These are phyloP conservation scores for Fomitopsis palustris DNA, from an alignment of 1,284 basidiomycete genomes.

Conservation along the genomic window DNA sequence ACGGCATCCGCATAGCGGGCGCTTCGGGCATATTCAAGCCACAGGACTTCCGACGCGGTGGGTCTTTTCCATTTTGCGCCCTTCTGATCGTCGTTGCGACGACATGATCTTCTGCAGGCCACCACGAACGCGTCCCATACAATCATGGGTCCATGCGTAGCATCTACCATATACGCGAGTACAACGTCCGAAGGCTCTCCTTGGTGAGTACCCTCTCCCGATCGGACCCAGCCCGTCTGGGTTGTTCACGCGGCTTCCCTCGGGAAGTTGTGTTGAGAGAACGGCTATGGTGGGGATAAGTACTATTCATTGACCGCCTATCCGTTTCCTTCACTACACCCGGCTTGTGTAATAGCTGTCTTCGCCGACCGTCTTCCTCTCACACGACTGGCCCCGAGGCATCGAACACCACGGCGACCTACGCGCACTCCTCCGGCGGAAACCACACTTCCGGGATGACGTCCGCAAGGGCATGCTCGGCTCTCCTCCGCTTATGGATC, in stretches of 20 bases:
- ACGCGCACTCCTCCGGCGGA: constrained; percentile 63
- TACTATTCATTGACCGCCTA: neutral
- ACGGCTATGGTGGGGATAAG: neutral
- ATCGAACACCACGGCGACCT: constrained; percentile 85
- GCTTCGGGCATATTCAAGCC: constrained; percentile 92
- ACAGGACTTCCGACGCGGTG: constrained; percentile 77
- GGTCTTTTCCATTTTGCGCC: constrained; percentile 17
- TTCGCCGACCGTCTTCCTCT: constrained; percentile 75
- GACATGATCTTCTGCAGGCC: constrained; percentile 44
- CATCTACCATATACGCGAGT: constrained; percentile 91
- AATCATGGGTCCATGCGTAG: constrained; percentile 72
- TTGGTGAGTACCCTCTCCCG: constrained; percentile 48
- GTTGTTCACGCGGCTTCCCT: neutral
- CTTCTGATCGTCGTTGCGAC: neutral
- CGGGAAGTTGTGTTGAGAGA: no score
- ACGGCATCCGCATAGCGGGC: constrained; percentile 85
- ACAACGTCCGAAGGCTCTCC: constrained; percentile 77
- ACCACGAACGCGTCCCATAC: constrained; percentile 70
- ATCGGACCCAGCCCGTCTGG: neutral
- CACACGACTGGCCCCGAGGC: constrained; percentile 94
- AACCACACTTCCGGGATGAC: constrained; percentile 83
- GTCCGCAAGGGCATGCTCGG: constrained; percentile 73
- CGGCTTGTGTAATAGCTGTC: constrained; percentile 43
- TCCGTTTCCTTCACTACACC: neutral
- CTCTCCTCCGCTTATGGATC: constrained; percentile 83